phyloP scores from a whole-genome alignment of 139 green algal genomes.

The Coelastrella sp. region DNA sequence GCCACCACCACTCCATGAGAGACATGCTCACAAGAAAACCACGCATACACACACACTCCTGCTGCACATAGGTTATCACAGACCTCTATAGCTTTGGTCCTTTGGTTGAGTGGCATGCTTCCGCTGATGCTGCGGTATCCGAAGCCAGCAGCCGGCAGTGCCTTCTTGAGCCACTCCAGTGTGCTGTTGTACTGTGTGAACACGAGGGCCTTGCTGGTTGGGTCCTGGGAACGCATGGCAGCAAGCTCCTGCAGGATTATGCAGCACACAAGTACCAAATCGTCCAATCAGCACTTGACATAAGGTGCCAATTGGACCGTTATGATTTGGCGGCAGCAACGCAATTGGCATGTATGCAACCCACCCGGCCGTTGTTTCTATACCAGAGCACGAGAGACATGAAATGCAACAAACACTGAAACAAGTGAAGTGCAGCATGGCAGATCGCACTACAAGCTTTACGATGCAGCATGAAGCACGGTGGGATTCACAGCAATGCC shows the following conservation, averaged over 20 bases:
- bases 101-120: slow-evolving; percentile 75
- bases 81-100: slow-evolving; percentile 61
- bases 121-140: slow-evolving; percentile 63
- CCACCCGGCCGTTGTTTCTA: too few species aligned
- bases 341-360: too few species aligned
- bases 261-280: slow-evolving; percentile 11
- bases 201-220: slow-evolving; percentile 80
- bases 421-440: background rate
- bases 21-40: too few species aligned
- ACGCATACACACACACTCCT: too few species aligned
- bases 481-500: too few species aligned
- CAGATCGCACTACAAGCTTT: too few species aligned
- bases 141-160: slow-evolving; percentile 67
- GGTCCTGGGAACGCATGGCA: slow-evolving; percentile 70
- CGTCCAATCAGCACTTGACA: background rate
- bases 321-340: background rate
- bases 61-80: too few species aligned
- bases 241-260: slow-evolving; percentile 67
- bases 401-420: too few species aligned
- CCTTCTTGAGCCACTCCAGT: slow-evolving; percentile 73
- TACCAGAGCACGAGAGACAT: too few species aligned
- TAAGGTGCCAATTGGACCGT: background rate
- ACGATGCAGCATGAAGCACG: too few species aligned
- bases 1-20: too few species aligned
- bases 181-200: slow-evolving; percentile 79